Percentiles rank a stretch among this genome's conserved stretches.
phyloP scores from a whole-genome alignment of 257 asterid genomes.

The Plantago ovata region DNA sequence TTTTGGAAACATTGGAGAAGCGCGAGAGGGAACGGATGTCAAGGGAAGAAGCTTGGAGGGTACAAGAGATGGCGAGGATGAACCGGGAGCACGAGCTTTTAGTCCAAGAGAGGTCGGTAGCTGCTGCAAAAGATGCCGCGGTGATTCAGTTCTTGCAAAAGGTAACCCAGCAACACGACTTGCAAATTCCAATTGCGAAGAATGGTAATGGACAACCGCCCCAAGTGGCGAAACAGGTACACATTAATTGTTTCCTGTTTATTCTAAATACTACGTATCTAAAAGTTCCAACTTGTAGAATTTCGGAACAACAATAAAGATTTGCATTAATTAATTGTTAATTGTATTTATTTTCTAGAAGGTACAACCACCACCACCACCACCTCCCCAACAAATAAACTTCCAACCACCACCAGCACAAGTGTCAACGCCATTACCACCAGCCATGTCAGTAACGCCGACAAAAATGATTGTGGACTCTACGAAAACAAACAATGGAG shows the following conservation, averaged over 20 bases:
- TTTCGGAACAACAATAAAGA: too few species aligned
- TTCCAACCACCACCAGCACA: conserved; percentile 16
- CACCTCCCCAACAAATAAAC: conserved; percentile 1
- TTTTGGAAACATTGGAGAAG: conserved; percentile 56
- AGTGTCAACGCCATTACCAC: not conserved
- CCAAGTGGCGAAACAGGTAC: conserved; percentile 18
- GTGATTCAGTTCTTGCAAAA: conserved; percentile 64
- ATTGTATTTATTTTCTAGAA: not conserved
- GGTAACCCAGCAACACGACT: conserved; percentile 45
- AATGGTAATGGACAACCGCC: conserved; percentile 13
- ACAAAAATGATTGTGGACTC: conserved; percentile 18
- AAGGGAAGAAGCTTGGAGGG: conserved; percentile 78
- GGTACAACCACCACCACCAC: conserved; percentile 6
- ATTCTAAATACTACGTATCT: not conserved
- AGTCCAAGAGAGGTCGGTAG: conserved; percentile 71
- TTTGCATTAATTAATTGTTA: not conserved
- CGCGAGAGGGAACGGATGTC: conserved; percentile 65
- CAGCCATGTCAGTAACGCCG: conserved; percentile 4
- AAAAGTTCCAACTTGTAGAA: not conserved
- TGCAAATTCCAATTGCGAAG: conserved; percentile 28
- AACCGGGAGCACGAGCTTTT: conserved; percentile 72
- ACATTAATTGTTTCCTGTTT: not conserved
- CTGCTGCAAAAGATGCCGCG: conserved; percentile 80
- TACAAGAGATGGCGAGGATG: conserved; percentile 59
- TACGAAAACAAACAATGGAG: conserved; percentile 21